Percentiles rank a stretch among this genome's conserved stretches.
phyloP scores from a whole-genome alignment of 495 filamentous ascomycete species.

The Talaromyces proteolyticus region DNA sequence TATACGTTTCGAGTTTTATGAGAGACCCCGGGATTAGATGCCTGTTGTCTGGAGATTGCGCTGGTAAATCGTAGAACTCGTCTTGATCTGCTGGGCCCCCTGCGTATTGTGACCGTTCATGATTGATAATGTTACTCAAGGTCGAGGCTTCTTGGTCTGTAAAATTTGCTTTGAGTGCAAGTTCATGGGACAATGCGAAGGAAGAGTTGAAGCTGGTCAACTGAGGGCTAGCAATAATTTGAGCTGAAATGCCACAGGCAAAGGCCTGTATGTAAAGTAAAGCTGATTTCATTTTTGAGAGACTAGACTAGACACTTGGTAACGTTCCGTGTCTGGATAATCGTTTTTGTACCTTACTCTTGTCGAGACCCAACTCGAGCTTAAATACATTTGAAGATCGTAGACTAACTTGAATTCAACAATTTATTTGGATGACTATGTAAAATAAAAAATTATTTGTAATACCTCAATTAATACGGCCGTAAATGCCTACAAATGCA shows the following conservation, averaged over 20 bases:
- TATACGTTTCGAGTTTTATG: slow-evolving; percentile 27
- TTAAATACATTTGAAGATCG: too few relatives aligned
- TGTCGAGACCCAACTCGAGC: too few relatives aligned
- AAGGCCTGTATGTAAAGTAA: neutral
- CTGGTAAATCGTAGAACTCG: slow-evolving; percentile 18
- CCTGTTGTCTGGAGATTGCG: neutral
- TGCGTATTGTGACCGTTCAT: slow-evolving; percentile 30
- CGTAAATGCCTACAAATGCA: too few relatives aligned
- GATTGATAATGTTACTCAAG: slow-evolving; percentile 24
- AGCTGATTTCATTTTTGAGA: neutral
- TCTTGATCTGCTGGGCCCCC: slow-evolving; percentile 20
- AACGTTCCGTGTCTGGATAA: too few relatives aligned
- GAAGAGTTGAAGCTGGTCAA: slow-evolving; percentile 28
- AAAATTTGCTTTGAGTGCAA: slow-evolving; percentile 21
- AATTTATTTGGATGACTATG: too few relatives aligned
- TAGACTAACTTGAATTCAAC: too few relatives aligned
- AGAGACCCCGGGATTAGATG: slow-evolving; percentile 16
- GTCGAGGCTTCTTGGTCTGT: slow-evolving; percentile 8
- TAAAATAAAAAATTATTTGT: too few relatives aligned
- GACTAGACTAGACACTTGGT: too few relatives aligned
- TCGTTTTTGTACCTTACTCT: too few relatives aligned
- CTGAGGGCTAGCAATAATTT: slow-evolving; percentile 1
- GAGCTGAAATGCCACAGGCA: neutral
- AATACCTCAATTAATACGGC: too few relatives aligned
- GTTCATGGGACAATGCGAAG: slow-evolving; percentile 21